Base-by-base conservation (phyloP, 306 rosid species). In the Quillaja saponaria region DNA sequence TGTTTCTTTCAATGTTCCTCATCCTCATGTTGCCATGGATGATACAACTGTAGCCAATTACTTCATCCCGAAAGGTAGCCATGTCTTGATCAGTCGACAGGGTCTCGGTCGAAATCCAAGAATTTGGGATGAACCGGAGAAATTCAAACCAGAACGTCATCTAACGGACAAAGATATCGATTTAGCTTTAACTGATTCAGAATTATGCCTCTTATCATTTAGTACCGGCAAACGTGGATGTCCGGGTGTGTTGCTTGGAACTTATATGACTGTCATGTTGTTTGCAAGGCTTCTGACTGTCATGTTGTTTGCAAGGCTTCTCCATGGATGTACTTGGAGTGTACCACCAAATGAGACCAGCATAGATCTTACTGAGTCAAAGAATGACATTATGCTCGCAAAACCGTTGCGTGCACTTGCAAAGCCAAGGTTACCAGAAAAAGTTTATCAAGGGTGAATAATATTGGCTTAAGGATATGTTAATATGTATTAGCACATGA, bases 61-160 rank as follows among this genome's bases (percentile, higher is more conserved):
- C 75, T 41, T 75, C 20, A 78, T 84, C 58, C 80, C 84, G 3
- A 75, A 84, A 16, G 82, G 72, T 0, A 78, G 86, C 34, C 66
- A 61, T 8, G 64, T 80, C 0, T 1, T 74, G 1, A 6, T 84
- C 2, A 80, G 76, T n/a, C 67, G 86, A 12, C 9, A 13, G 3
- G 76, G 64, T 1, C 37, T 83, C 0, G 70, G 81, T 0, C 63
- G 58, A 8, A 66, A 78, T 19, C 75, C 74, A 0, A 42, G 9
- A 0, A 47, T 70, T 0, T 84, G 86, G 84, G 38, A 49, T 1
- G 72, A 84, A 1, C 76, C 74, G 0, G 10, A 40, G 5, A 56
- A 34, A 34, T 75, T 84, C 55, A 40, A 75, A 8, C 90, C 84
- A 0, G 73, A 78, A 6, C 71, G 80, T 1, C 84, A 78, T 14